Base-by-base conservation (phyloP, 2,329 filamentous ascomycete species). In the Calonectria pseudoturangicola region DNA sequence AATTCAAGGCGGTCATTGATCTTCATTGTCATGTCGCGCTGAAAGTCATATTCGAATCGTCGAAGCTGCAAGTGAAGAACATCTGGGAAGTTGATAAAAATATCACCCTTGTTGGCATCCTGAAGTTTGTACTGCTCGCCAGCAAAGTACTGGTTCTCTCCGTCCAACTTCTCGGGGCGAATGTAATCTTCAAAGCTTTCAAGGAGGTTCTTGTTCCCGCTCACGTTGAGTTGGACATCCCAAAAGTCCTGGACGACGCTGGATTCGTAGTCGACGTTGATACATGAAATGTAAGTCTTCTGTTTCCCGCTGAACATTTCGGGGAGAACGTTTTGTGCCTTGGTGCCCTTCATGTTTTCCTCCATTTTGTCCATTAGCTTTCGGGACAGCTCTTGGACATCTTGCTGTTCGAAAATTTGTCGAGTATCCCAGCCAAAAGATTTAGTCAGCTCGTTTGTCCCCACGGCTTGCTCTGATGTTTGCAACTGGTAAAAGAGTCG, bases 391-490 rank as follows among this genome's bases (percentile, higher is more conserved):
- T 99, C 97, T 83, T 99, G 97, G 10, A 99, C 97, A 84, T 99
- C 97, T 84, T 99, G 97, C 83, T 99, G 97, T 85, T 98, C 96
- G 79, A 99, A 99, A 66, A 98, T 98, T 82, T 99, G 96, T 76
- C 95, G 92, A 2, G 96, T 98, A 80, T 99, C 96, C 97, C 97
- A 99, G 28, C 97, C 97, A 83, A 99, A 99, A 0, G 97, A 98
- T 77, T 95, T 94, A 8, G 97, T 99, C 47, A 99, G 90, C 82
- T 99, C 97, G 65, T 93, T 95, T 2, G 97, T 99, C 47, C 94
- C 91, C 2, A 99, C 96, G 0, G 97, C 95, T 43, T 88, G 87
- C 65, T 93, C 92, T 47, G 93, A 96, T 15, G 95, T 98, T 83
- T 99, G 97, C 25, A 99, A 88, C 77, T 96, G 94, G 81, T 98